Evolutionary conservation across 768 basidiomycete species (phyloP), one percentile per base, ranked within the genome.

Genomic region (Sporobolomyces phaffii): DNA sequence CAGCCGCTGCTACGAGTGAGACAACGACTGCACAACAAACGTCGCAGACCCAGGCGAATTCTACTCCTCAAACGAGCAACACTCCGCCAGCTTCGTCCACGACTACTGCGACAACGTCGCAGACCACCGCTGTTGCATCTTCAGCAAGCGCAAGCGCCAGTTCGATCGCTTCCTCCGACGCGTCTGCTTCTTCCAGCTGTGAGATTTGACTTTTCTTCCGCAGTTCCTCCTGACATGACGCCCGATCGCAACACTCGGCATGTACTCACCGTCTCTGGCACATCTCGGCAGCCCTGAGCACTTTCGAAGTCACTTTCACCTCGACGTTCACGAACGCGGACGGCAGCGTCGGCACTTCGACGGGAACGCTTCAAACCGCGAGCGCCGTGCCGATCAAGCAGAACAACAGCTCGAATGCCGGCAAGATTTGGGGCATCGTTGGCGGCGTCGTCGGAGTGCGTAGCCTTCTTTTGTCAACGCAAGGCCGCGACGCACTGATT

Each of bases 111-210:
- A 15, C 31, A 7, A 43, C 54, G 54, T 24, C 54, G 54, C 24
- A 14, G 54, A 43, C 54, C 28, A 18, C 40, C n/a, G 13, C 43
- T 17, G 41, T n/a, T 8, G 6, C 51, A 33, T 33, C 51, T 4
- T 3, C 51, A 9, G 75, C 56, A 76, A 74, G 52, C 79, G 79
- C 17, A 20, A 9, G 41, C 53, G n/a, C 15, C 61, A 20, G n/a
- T 10, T 50, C 48, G n/a, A 50, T 18, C 48, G 48, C 7, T 7
- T 6, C 14, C 20, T 9, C 50, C 8, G 50, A n/a, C 20, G 31
- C 50, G 3, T 41, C 60, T 3, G 56, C 56, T 2, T n/a, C 40
- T 8, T 58, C 56, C 43, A 58, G 56, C 28, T 33, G 56, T 58
- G 29, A 44, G 72, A 24, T 3, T 22, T 51, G 20, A 50, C 6